Conservation (phyloP, 2,329 filamentous ascomycete genomes). For the Pyrenochaeta sp. region DNA sequence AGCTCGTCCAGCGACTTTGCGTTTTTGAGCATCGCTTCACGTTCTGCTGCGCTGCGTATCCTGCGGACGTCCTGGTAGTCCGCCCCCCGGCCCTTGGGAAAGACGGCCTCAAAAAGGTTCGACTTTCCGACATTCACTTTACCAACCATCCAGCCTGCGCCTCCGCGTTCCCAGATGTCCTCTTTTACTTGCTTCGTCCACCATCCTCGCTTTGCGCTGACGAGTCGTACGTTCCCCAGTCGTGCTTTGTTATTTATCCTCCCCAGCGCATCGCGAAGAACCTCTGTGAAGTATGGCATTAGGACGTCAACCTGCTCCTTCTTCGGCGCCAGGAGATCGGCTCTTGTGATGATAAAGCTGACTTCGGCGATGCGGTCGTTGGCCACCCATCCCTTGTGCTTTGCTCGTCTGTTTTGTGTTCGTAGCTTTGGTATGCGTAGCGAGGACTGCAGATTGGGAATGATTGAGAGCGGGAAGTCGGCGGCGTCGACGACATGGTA, state of each 20-base stretch:
- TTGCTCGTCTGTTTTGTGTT: conserved; percentile 80
- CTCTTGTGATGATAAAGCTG: conserved; percentile 89
- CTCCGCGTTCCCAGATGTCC: conserved; percentile 82
- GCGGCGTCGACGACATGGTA: conserved; percentile 96
- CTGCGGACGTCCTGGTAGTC: conserved; percentile 48
- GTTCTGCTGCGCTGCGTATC: conserved; percentile 43
- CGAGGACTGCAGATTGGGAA: conserved; percentile 76
- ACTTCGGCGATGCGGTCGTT: conserved; percentile 75
- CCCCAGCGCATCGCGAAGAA: conserved; percentile 79
- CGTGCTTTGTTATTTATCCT: conserved; percentile 72
- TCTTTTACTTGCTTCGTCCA: conserved; percentile 90
- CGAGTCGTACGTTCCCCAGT: conserved; percentile 85
- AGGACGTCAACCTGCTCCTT: conserved; percentile 85
- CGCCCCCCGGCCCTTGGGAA: conserved; percentile 70
- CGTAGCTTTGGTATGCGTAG: conserved; percentile 77
- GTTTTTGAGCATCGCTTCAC: conserved; percentile 39
- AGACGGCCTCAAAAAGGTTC: conserved; percentile 84
- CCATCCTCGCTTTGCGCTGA: conserved; percentile 87
- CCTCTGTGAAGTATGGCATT: conserved; percentile 83
- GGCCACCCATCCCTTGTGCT: conserved; percentile 69
- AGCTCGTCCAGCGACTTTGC: conserved; percentile 40
- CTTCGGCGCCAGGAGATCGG: conserved; percentile 83
- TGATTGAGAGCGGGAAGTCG: conserved; percentile 93
- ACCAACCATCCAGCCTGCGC: conserved; percentile 95
- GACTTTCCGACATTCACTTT: conserved; percentile 99